Evolutionary conservation across 345 rosid species (phyloP), one percentile per base, ranked within the genome.

Genomic region (Populus euphratica): DNA sequence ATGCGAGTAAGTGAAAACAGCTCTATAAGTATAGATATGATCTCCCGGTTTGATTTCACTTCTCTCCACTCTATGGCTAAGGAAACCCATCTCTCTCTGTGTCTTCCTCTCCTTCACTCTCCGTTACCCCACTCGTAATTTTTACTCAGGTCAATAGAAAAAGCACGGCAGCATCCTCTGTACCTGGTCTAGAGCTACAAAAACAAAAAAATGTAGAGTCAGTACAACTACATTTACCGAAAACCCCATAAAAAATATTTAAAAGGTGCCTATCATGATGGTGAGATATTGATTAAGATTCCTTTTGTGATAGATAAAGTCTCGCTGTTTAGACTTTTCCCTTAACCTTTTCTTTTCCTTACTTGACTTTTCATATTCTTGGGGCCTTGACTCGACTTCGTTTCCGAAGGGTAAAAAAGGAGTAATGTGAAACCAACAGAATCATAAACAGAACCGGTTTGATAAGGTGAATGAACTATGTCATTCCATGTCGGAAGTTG

Each of bases 1-100:
- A 80, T 96, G 98, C 83, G 99, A 94, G 82, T 96, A 94, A 77
- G 99, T 76, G 83, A 94, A 96, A 52, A 96, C 86, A 59, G 97
- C 99, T 80, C 97, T 88, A 89, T 96, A 96, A 86, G 97, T 90
- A 87, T 96, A 96, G 86, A 96, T 90, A 76, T 96, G 98, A 84
- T 93, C 97, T 43, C 99, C 99, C 38, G 98, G 82, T 54, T 83
- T 90, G 85, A 96, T 78, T 83, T 89, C 97, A 82, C 78, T 82
- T 78, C 90, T 89, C 81, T 92, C 98, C 39, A 87, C 86, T 85
- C 89, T 89, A 87, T 96, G 88, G 49, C 87, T 91, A 36, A 96
- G 87, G 83, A 96, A 78, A 73, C 99, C 99, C 99, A 96, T 96
- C 72, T 83, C 72, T 83, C 78, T 79, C 81, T 43, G 70, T 52